Percentiles rank a stretch among this genome's conserved stretches.
phyloP scores from a whole-genome alignment of 2,329 filamentous ascomycete genomes.

The Colletotrichum musae region DNA sequence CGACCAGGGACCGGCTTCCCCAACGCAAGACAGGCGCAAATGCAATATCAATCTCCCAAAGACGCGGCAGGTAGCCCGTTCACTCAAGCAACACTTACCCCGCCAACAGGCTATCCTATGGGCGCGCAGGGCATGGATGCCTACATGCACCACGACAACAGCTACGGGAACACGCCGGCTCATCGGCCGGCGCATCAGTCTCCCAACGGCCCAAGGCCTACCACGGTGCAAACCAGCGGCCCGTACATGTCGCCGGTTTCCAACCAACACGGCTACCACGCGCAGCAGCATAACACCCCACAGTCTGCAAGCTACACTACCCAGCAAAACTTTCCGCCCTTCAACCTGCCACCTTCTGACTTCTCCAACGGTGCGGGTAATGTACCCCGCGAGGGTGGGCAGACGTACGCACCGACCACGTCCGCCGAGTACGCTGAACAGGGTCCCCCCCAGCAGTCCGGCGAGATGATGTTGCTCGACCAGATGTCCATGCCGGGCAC shows the following conservation, averaged over 20 bases:
- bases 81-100: constrained; percentile 61
- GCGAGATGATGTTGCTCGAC: constrained; percentile 73
- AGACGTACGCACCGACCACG: constrained; percentile 55
- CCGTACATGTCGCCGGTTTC: constrained; percentile 69
- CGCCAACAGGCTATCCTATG: constrained; percentile 51
- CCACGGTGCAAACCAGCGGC: constrained; percentile 62
- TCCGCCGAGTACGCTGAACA: constrained; percentile 63
- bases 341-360: constrained; percentile 74
- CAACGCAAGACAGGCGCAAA: constrained; percentile 56
- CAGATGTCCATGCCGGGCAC: constrained; percentile 76
- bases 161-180: constrained; percentile 50
- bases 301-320: constrained; percentile 67
- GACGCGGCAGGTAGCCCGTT: constrained; percentile 61
- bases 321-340: constrained; percentile 74
- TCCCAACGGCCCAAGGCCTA: constrained; percentile 59
- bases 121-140: constrained; percentile 55
- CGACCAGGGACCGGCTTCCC: constrained; percentile 59
- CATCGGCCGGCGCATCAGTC: constrained; percentile 56
- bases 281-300: constrained; percentile 60
- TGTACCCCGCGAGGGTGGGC: constrained; percentile 52
- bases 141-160: constrained; percentile 59
- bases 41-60: constrained; percentile 63
- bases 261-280: constrained; percentile 63
- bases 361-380: constrained; percentile 55
- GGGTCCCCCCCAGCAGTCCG: constrained; percentile 57